Evolutionary conservation across 768 basidiomycete genomes (phyloP).

Genomic region (Daedaleopsis nitida): DNA sequence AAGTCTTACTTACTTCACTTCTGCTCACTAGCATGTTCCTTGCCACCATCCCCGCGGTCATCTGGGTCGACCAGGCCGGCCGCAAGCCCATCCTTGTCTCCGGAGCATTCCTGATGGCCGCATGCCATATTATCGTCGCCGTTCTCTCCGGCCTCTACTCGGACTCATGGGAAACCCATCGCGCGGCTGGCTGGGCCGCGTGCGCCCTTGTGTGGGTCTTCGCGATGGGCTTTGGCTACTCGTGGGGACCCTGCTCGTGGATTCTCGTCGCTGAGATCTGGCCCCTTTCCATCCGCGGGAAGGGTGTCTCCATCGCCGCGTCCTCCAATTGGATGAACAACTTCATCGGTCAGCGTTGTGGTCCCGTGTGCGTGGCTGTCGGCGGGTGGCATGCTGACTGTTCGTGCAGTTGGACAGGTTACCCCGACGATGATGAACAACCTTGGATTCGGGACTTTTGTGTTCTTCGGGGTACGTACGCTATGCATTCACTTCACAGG

Average conservation of each 20-base stretch:
- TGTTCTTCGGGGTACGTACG: constrained; percentile 68
- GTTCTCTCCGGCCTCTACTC: constrained; percentile 62
- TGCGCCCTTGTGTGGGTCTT: constrained; percentile 76
- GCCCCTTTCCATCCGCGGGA: constrained; percentile 72
- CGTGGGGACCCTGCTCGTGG: constrained; percentile 81
- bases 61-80: constrained; percentile 79
- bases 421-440: constrained; percentile 74
- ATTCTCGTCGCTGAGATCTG: constrained; percentile 77
- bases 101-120: constrained; percentile 75
- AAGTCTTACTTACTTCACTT: not conserved
- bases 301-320: constrained; percentile 73
- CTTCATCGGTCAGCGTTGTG: constrained; percentile 56
- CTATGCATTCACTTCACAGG: not conserved
- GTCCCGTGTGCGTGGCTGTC: not conserved
- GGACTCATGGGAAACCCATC: constrained; percentile 45
- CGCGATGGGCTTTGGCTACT: constrained; percentile 73
- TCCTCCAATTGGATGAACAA: constrained; percentile 86
- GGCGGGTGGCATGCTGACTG: not conserved
- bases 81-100: constrained; percentile 73
- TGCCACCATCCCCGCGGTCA: constrained; percentile 78
- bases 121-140: constrained; percentile 69
- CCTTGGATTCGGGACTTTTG: constrained; percentile 69
- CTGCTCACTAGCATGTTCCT: constrained; percentile 59
- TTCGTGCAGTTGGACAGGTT: constrained; percentile 52
- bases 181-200: constrained; percentile 73